These are phyloP conservation scores for Podospora fimiseda DNA, from an alignment of 495 filamentous ascomycete genomes.

Conservation along the genomic window DNA sequence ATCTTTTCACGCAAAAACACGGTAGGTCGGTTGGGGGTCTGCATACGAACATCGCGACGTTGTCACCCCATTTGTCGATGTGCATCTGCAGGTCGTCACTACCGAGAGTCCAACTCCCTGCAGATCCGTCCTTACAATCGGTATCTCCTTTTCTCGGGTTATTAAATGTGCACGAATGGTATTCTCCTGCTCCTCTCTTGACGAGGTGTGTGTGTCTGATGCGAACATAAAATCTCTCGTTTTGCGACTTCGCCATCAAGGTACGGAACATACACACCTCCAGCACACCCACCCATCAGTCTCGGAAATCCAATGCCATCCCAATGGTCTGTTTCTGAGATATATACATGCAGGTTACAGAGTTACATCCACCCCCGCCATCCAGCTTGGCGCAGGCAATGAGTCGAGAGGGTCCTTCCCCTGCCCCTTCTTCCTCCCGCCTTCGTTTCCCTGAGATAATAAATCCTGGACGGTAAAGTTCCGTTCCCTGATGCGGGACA, in stretches of 20 bases:
- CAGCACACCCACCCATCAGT: background rate
- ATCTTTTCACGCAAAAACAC: too few relatives aligned
- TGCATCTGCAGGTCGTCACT: background rate
- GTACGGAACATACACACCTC: background rate
- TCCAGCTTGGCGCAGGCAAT: background rate
- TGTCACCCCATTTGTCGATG: background rate
- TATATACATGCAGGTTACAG: background rate
- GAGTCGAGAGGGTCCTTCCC: background rate
- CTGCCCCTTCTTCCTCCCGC: too few relatives aligned
- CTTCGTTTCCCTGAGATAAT: too few relatives aligned
- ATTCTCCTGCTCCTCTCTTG: too few relatives aligned
- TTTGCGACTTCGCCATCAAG: background rate
- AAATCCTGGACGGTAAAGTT: too few relatives aligned
- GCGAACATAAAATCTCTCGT: too few relatives aligned
- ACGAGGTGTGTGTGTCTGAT: background rate
- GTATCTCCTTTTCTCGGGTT: background rate
- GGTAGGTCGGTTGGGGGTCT: too few relatives aligned
- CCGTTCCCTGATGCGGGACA: too few relatives aligned
- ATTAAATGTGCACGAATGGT: background rate
- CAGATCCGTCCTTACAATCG: background rate
- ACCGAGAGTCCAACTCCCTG: background rate
- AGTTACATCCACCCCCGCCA: background rate
- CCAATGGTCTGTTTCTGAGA: background rate
- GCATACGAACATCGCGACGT: background rate
- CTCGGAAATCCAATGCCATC: background rate